Evolutionary conservation across 2,329 filamentous ascomycete species (phyloP), one percentile per base, ranked within the genome.

Genomic region (Claviceps pazoutovae): DNA sequence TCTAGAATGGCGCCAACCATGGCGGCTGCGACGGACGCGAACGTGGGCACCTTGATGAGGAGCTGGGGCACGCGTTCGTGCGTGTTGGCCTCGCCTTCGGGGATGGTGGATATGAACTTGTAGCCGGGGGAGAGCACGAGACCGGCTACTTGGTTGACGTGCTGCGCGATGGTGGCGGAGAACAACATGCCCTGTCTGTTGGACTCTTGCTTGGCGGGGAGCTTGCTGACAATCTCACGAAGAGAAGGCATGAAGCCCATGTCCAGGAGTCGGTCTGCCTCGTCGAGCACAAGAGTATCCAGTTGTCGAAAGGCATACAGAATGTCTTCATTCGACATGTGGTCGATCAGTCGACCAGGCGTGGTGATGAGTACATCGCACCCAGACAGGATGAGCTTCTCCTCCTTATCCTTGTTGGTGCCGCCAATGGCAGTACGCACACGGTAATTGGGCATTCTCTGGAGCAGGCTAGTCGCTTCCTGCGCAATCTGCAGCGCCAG

Each of bases 281-380:
- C 87, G 58, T 91, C 87, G 64, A 93, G 83, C 17, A 93, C 86
- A 4, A 93, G 71, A 55, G 86, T 89, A 63, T 90, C 86, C 39
- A 94, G 67, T 39, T 74, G 70, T 47, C 79, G 74, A 51, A 94
- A 73, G 58, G 81, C 83, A 56, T 82, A 77, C 9, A 82, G 65
- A 4, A 84, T 78, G 55, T 84, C 83, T 9, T 82, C 84, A 59
- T 84, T 85, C 57, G 84, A 79, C 46, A 94, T 72, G 60, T 93
- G 87, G 63, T 94, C 88, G 11, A 87, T 71, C 9, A 94, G 72
- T 43, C 88, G 81, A 21, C 88, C 87, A 0, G 87, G 88, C 0
- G 88, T 93, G 13, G 85, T 86, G 46, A 94, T 84, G 30, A 94
- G 72, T 46, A 94, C 81, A 60, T 93, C 82, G 62, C 86, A 91